Conservation (phyloP, 225 moss, liverwort and hornwort species). For the Lunularia cruciata region DNA sequence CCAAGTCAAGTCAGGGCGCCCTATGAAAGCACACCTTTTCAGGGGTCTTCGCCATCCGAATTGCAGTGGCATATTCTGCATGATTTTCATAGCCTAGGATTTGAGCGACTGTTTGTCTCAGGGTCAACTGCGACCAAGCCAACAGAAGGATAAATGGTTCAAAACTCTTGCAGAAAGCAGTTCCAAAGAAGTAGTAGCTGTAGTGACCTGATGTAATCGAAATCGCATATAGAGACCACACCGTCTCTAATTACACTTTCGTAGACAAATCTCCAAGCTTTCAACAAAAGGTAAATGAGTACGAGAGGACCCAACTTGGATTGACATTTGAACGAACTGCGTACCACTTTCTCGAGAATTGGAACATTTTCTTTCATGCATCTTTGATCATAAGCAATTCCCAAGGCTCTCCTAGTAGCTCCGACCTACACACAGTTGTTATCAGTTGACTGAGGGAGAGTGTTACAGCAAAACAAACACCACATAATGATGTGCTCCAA, state of each 20-base stretch:
- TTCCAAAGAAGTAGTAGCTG: background rate
- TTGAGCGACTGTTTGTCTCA: slow-evolving; percentile 93
- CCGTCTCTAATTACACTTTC: background rate
- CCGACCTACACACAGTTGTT: slow-evolving; percentile 56
- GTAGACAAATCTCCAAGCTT: background rate
- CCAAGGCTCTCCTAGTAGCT: slow-evolving; percentile 76
- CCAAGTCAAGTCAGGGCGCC: too few species aligned
- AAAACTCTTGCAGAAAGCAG: background rate
- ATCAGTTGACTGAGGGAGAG: background rate
- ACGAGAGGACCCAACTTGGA: background rate
- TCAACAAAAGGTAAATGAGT: background rate
- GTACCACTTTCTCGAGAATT: slow-evolving; percentile 97
- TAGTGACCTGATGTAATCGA: background rate
- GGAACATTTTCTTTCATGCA: slow-evolving; percentile 82
- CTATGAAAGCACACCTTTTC: slow-evolving; percentile 49
- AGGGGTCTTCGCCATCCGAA: slow-evolving; percentile 90
- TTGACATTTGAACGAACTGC: slow-evolving; percentile 18
- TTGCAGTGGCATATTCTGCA: slow-evolving; percentile 89
- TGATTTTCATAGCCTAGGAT: slow-evolving; percentile 89
- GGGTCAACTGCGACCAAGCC: slow-evolving; percentile 53
- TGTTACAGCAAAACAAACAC: too few species aligned
- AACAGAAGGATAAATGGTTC: background rate
- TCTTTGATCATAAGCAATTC: slow-evolving; percentile 85
- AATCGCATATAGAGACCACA: background rate
- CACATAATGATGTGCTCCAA: background rate